Evolutionary conservation across 495 filamentous ascomycete species (phyloP).

Genomic region (Alectoria sarmentosa): DNA sequence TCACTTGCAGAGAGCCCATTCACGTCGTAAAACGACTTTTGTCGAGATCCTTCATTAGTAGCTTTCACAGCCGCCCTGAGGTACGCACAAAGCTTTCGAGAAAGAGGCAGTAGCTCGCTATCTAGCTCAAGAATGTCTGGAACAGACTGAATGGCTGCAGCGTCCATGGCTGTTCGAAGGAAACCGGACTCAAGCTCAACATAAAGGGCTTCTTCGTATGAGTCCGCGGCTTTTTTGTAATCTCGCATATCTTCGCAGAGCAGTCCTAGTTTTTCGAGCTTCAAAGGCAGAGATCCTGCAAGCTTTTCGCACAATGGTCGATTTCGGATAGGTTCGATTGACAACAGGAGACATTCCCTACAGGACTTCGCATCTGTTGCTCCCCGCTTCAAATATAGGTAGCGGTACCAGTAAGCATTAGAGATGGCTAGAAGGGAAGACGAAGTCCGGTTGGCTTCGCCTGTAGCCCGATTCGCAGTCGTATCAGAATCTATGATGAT

Average conservation of each 20-base stretch:
- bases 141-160: slow-evolving; percentile 26
- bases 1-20: slow-evolving; percentile 30
- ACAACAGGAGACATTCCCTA: slow-evolving; percentile 41
- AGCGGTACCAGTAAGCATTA: slow-evolving; percentile 68
- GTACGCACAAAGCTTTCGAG: slow-evolving; percentile 41
- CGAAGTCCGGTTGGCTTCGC: slow-evolving; percentile 20
- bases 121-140: slow-evolving; percentile 25
- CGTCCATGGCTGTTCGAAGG: slow-evolving; percentile 32
- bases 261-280: slow-evolving; percentile 48
- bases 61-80: slow-evolving; percentile 36
- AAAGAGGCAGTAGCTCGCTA: slow-evolving; percentile 31
- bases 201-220: slow-evolving; percentile 39
- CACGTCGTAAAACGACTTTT: slow-evolving; percentile 38
- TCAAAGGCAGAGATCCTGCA: slow-evolving; percentile 45
- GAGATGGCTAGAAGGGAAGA: slow-evolving; percentile 53
- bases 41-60: slow-evolving; percentile 1
- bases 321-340: slow-evolving; percentile 38
- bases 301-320: slow-evolving; percentile 37
- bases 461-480: slow-evolving; percentile 24
- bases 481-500: slow-evolving; percentile 35
- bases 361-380: slow-evolving; percentile 35
- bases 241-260: slow-evolving; percentile 37
- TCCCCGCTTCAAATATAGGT: slow-evolving; percentile 42
- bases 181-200: slow-evolving; percentile 41
- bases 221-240: slow-evolving; percentile 33